Base-by-base conservation (phyloP, 106 monocot species). In the Posidonia australis region DNA sequence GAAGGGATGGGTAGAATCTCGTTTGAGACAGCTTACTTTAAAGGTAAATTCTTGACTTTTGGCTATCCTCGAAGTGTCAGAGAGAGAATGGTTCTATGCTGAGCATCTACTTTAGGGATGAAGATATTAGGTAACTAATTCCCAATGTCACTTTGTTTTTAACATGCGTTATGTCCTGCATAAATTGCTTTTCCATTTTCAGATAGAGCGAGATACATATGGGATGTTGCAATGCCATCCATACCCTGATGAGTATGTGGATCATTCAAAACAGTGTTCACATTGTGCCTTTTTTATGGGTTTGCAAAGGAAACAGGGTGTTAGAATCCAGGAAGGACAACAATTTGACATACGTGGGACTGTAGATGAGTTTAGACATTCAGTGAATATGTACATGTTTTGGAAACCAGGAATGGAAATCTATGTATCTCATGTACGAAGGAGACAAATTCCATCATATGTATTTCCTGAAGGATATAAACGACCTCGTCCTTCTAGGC, bases 1-100 rank as follows among this genome's bases (percentile, higher is more conserved):
- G 96, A 98, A 87, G 70, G 96, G 96, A 13, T 98, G 96, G 96
- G 90, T 98, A 24, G 90, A 98, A 76, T 98, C 96, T 66, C 84
- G 96, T 20, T 60, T 98, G 31, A 84, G 96, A 65, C 90, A 87
- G 32, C 76, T 98, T 36, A 98, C 96, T 25, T 71, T 98, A 49
- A 98, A 87, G 90, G 96, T 85, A 76, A 68, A 65, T 63, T 52
- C 19, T 43, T 42, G 17, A 14, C 27, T 62, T 61, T 43, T 62
- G 41, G 9, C 13, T 62, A 42, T 43, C 14, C 42, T 62, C 61
- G 12, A 10, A 21, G 25, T 24, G 13, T 56, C 24, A 56, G 19
- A 13, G 56, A 56, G 56, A 28, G 30, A 58, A 19, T 44, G 41
- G 0, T 16, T 1, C 19, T 41, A 17, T 0, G 16, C 5, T 22